Base-by-base conservation (phyloP, 2,329 filamentous ascomycete genomes). In the Penicillium janthinellum region DNA sequence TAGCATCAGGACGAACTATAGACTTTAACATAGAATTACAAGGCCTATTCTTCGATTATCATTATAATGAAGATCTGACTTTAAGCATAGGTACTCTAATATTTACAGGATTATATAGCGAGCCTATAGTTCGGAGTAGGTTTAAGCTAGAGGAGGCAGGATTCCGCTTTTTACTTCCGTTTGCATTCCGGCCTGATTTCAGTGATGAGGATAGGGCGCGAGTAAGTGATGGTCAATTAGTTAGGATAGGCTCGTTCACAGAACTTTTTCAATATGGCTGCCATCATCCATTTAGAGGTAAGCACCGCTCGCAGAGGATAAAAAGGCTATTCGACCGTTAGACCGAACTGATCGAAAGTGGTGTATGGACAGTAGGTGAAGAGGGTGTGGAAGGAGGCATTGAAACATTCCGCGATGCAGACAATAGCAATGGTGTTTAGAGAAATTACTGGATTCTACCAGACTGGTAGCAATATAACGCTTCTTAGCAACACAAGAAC, bases 251-350 rank as follows among this genome's bases (percentile, higher is more conserved):
- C 20, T 57, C 38, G 0, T 64, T 66, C 35, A 59, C 66, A 20
- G 68, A 70, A 5, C 64, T 75, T 38, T 76, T 75, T 52, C 68
- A 75, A 50, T 70, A 75, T 66, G 70, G 71, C 39, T 28, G 35
- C 47, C 69, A 60, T 42, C 72, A 73, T 31, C 60, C 42, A 0
- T 67, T 67, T 59, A 61, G 63, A 3, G 61, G 59, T 0, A 56
- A 63, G 14, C 37, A 8, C 1, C 62, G 60, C 1, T 39, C 59
- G 20, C 60, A 63, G 45, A 60, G 64, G 34, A 41, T 67, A 39
- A 63, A 69, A 45, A 62, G 56, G n/a, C 25, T 65, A 22, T 57
- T 66, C 38, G 59, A 67, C 4, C 54, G 59, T 7, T 66, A 62
- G 58, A 56, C 41, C n/a, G 44, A 56, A 48, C 22, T 64, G 20